Base-by-base conservation (phyloP, 768 basidiomycete genomes). In the Omphalotus guepiniiformis region DNA sequence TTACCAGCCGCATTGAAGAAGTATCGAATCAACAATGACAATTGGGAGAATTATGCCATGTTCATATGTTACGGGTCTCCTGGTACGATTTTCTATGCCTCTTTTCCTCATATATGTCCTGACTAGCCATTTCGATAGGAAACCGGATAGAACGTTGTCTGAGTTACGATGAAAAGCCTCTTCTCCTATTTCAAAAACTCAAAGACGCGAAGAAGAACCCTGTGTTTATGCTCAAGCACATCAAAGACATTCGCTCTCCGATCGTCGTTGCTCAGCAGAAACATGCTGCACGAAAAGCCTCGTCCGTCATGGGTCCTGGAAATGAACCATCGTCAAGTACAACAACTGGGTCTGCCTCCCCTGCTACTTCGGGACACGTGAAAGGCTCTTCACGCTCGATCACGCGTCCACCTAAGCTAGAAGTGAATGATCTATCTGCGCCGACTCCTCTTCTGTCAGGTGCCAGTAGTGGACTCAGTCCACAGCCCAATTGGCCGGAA, bases 21-120 rank as follows among this genome's bases (percentile, higher is more conserved):
- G 66, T 99, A 99, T 65, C 93, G 91, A 61, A 98, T 98, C 68
- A 93, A 95, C 64, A 91, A 91, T 55, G 96, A 98, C 54, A 94
- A 90, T 64, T 99, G 96, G 96, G 87, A 93, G 72, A 90, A 93
- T 58, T 99, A 98, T 70, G 96, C 96, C 23, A 89, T 99, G 86
- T 99, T 99, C 69, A 98, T 99, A 51, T 98, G 95, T 58, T 97
- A 95, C 64, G 95, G 94, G 9, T 85, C 86, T 44, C 74, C 93
- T 43, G 92, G 94, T 93, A 60, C 56, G 79, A 60, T 25, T n/a
- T 11, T 12, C 28, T 38, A 59, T 46, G 27, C 9, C 30, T 26
- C 6, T 11, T 13, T n/a, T 37, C 23, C n/a, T 16, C 30, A 27
- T 35, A 40, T 29, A 11, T 6, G 27, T 30, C 21, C 39, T 34